Conservation (phyloP, 805 yeast genomes). For the Saccharomycopsis synnaedendra region DNA sequence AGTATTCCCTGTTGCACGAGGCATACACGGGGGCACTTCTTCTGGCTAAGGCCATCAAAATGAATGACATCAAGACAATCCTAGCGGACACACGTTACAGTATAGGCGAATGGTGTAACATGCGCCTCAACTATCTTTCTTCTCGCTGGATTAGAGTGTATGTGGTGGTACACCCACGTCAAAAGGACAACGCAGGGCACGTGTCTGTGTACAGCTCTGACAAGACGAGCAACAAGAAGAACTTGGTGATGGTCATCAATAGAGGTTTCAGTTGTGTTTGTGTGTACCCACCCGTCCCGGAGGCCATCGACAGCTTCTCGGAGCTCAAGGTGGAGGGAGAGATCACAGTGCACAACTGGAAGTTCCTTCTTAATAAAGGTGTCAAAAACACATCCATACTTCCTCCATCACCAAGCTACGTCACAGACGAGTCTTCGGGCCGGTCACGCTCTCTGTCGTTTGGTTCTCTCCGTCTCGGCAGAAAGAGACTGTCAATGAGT, state of each 20-base stretch:
- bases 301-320: constrained; percentile 45
- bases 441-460: constrained; percentile 16
- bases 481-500: constrained; percentile 9
- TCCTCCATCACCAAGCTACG: constrained; percentile 12
- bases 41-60: constrained; percentile 42
- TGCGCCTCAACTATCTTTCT: constrained; percentile 47
- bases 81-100: constrained; percentile 36
- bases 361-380: constrained; percentile 8
- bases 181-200: constrained; percentile 31
- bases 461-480: constrained; percentile 8
- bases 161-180: constrained; percentile 35
- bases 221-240: constrained; percentile 34
- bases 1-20: constrained; percentile 44
- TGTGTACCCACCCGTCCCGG: constrained; percentile 48
- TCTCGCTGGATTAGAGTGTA: constrained; percentile 46
- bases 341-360: constrained; percentile 27
- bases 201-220: constrained; percentile 42
- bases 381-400: constrained; percentile 1
- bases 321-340: constrained; percentile 46
- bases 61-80: constrained; percentile 48
- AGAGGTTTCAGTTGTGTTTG: constrained; percentile 36
- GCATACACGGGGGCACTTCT: constrained; percentile 55
- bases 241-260: constrained; percentile 38
- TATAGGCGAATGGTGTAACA: constrained; percentile 50
- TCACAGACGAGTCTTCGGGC: neutral